These are phyloP conservation scores for Globisporangium viniferum DNA, from an alignment of 352 stramenopile genomes.

Conservation along the genomic window DNA sequence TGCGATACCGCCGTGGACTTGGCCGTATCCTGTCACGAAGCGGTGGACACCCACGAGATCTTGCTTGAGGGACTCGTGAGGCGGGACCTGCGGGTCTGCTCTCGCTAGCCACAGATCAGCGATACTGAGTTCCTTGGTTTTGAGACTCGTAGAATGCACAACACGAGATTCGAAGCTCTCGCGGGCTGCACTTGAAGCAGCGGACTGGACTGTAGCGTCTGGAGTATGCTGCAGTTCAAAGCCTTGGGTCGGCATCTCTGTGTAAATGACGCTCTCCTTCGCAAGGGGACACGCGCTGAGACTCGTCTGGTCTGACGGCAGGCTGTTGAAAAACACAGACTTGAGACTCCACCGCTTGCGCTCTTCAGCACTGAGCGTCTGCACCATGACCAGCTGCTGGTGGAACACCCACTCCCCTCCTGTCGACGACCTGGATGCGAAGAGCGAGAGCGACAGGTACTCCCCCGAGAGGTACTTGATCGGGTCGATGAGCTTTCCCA, in stretches of 20 bases:
- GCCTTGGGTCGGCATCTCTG: conserved; percentile 17
- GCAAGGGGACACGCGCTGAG: conserved; percentile 42
- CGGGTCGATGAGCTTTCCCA: conserved; percentile 70
- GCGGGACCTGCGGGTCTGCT: conserved; percentile 1
- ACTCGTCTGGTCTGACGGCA: conserved; percentile 5
- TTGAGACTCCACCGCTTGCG: conserved; percentile 34
- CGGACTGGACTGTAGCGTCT: background rate
- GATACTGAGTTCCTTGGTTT: conserved; percentile 5
- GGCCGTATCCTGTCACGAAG: conserved; percentile 74
- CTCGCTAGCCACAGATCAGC: conserved; percentile 16
- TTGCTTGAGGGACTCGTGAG: conserved; percentile 7
- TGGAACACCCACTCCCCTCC: conserved; percentile 33
- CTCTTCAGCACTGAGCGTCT: conserved; percentile 25
- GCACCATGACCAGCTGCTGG: conserved; percentile 63
- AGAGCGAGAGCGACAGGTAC: conserved; percentile 62
- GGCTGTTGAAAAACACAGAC: conserved; percentile 42
- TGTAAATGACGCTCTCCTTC: conserved; percentile 32
- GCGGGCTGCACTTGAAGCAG: background rate
- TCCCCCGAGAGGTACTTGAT: conserved; percentile 71
- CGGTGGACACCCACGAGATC: conserved; percentile 59
- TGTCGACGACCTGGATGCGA: conserved; percentile 21
- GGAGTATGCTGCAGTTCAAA: conserved; percentile 25
- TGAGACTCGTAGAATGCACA: conserved; percentile 14
- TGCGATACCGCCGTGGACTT: conserved; percentile 70
- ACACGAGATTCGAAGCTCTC: background rate